Conservation (phyloP, 306 rosid species). For the Dalbergia cultrata region DNA sequence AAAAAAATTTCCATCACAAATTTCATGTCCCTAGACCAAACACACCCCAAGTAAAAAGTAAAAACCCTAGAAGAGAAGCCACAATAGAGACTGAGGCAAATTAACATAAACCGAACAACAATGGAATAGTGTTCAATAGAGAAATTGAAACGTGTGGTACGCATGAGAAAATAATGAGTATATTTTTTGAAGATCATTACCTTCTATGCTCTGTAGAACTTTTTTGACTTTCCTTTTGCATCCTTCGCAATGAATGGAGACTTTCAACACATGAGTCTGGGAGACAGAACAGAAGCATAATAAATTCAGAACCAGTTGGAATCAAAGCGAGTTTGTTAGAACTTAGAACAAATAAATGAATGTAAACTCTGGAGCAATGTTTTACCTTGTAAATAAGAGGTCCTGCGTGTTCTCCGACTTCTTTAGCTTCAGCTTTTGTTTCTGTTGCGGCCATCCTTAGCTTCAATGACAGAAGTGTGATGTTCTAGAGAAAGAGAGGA, state of each 20-base stretch:
- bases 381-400: constrained; percentile 72
- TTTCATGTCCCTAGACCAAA: no score
- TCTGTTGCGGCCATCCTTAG: constrained; percentile 65
- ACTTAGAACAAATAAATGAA: not conserved
- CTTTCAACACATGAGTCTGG: constrained; percentile 72
- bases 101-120: not conserved
- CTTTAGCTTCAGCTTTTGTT: constrained; percentile 53
- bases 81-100: not conserved
- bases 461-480: constrained; percentile 26
- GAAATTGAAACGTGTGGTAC: no score
- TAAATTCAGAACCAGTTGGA: constrained; percentile 2
- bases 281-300: constrained; percentile 10
- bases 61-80: no score
- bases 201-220: constrained; percentile 65
- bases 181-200: constrained; percentile 40
- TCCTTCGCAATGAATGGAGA: constrained; percentile 82
- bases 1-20: no score
- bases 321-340: not conserved
- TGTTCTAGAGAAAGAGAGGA: constrained; percentile 35
- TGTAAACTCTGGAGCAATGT: not conserved
- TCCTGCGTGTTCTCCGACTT: constrained; percentile 47
- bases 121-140: not conserved
- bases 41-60: no score
- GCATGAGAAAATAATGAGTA: not conserved
- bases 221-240: constrained; percentile 77